Percentiles rank a stretch among this genome's conserved stretches.
Conservation (phyloP, 2,329 filamentous ascomycete species). For the Boeremia lycopersici region DNA sequence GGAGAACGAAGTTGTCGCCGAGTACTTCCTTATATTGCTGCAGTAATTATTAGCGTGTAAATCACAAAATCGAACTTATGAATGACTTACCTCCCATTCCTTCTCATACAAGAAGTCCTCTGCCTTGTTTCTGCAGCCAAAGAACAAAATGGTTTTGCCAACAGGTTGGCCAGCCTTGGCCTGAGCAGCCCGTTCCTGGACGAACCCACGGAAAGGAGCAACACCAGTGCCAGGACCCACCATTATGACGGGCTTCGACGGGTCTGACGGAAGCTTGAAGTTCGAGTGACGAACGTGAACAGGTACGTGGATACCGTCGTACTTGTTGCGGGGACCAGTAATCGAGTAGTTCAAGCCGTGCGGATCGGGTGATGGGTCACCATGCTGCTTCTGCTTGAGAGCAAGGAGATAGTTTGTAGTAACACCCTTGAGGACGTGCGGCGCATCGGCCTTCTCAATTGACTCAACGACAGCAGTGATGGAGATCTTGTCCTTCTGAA, state of each 20-base stretch:
- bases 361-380: slow-evolving; percentile 78
- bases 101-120: slow-evolving; percentile 93
- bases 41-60: slow-evolving; percentile 21
- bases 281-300: slow-evolving; percentile 98
- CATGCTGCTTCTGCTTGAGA: slow-evolving; percentile 95
- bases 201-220: slow-evolving; percentile 92
- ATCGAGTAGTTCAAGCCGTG: slow-evolving; percentile 88
- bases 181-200: slow-evolving; percentile 89
- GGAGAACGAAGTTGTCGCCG: slow-evolving; percentile 85
- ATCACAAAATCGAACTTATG: background rate
- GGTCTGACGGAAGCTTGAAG: slow-evolving; percentile 97
- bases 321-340: slow-evolving; percentile 91
- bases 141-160: slow-evolving; percentile 89
- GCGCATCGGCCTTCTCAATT: slow-evolving; percentile 74
- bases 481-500: slow-evolving; percentile 93
- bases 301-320: slow-evolving; percentile 91
- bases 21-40: slow-evolving; percentile 83
- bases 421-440: slow-evolving; percentile 86
- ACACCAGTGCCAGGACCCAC: slow-evolving; percentile 96
- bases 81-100: slow-evolving; percentile 82
- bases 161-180: slow-evolving; percentile 80
- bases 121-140: slow-evolving; percentile 83
- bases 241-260: slow-evolving; percentile 92
- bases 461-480: slow-evolving; percentile 95
- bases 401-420: slow-evolving; percentile 96